phyloP scores from a whole-genome alignment of 2,329 filamentous ascomycete genomes.

The Xylaria arbuscula region DNA sequence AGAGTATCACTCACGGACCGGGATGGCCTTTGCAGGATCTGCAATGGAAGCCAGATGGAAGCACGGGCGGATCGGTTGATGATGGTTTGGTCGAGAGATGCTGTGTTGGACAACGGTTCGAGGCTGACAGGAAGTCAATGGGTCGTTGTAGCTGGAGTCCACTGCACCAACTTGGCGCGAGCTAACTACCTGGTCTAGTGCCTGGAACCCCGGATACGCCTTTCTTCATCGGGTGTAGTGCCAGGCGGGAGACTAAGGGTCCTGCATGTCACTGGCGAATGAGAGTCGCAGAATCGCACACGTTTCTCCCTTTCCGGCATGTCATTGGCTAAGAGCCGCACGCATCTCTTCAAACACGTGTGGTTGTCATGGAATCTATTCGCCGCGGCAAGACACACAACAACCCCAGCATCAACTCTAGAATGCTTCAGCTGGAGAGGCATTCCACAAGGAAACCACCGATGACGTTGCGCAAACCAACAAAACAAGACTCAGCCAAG shows the following conservation, averaged over 20 bases:
- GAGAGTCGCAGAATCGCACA: constrained; percentile 41
- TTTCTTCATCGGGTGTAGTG: constrained; percentile 10
- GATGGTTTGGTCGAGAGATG: constrained; percentile 10
- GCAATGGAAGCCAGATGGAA: constrained; percentile 37
- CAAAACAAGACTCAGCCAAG: constrained; percentile 35
- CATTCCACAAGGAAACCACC: neutral
- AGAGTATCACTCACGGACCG: neutral
- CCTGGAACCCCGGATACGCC: constrained; percentile 14
- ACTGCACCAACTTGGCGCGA: neutral
- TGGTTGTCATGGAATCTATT: neutral
- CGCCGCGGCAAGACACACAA: constrained; percentile 7
- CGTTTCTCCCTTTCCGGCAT: constrained; percentile 38
- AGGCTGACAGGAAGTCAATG: constrained; percentile 32
- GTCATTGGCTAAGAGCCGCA: constrained; percentile 24
- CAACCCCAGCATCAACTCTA: neutral
- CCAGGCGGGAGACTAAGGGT: constrained; percentile 20
- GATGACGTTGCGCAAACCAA: neutral
- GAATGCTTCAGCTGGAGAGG: neutral
- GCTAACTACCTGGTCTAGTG: neutral
- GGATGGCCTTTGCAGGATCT: constrained; percentile 21
- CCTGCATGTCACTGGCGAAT: constrained; percentile 41
- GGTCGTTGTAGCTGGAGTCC: neutral
- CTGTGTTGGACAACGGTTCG: constrained; percentile 29
- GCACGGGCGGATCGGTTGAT: constrained; percentile 9
- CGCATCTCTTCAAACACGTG: neutral